Percentiles rank a stretch among this genome's conserved stretches.
phyloP scores from a whole-genome alignment of 345 rosid genomes.

The Dipteronia sinensis region DNA sequence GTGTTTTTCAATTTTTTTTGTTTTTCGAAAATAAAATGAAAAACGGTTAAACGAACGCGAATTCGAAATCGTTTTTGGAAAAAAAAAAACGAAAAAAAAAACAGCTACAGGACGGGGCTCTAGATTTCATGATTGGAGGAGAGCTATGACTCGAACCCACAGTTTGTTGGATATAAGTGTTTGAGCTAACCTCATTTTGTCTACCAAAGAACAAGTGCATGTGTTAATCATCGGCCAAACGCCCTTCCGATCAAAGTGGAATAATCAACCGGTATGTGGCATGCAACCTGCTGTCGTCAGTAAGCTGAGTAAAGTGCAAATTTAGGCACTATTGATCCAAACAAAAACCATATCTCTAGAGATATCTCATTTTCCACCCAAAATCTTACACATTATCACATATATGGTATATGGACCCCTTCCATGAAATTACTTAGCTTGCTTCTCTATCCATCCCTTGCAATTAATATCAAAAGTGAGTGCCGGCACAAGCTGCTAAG shows the following conservation, averaged over 20 bases:
- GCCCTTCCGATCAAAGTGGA: not conserved
- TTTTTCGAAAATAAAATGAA: no score
- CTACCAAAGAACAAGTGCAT: no score
- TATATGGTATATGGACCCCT: not conserved
- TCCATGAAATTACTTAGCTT: no score
- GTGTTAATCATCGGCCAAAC: no score
- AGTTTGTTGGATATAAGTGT: no score
- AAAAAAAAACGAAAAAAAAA: no score
- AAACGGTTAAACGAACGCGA: no score
- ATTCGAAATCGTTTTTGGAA: no score
- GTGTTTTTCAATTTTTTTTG: no score
- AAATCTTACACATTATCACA: slow-evolving; percentile 26
- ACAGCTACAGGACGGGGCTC: no score
- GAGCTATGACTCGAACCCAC: not conserved
- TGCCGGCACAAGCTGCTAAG: slow-evolving; percentile 30
- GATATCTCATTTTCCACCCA: slow-evolving; percentile 29
- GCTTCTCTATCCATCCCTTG: not conserved
- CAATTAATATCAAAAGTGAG: slow-evolving; percentile 33
- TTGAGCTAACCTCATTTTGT: no score
- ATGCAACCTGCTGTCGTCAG: not conserved
- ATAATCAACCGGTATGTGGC: not conserved
- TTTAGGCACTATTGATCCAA: slow-evolving; percentile 24
- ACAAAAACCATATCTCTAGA: slow-evolving; percentile 36
- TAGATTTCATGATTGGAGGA: no score
- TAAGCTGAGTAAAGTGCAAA: slow-evolving; percentile 29